Conservation (phyloP, 805 yeast genomes). For the Metschnikowia chrysomelidarum region DNA sequence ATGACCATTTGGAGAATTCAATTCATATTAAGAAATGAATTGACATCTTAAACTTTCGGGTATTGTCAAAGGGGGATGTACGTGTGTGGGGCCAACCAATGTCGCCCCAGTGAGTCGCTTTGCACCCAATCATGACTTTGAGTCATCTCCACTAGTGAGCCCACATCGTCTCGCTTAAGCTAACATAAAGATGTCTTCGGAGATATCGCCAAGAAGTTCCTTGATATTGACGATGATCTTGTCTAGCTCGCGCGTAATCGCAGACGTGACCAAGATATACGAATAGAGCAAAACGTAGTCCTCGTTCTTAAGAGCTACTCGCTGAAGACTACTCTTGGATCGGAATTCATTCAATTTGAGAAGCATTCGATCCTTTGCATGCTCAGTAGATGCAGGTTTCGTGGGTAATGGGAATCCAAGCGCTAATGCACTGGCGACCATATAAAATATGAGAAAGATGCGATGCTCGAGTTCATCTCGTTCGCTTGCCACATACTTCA, state of each 20-base stretch:
- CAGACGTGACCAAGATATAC: slow-evolving; percentile 67
- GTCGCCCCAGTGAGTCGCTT: too few relatives aligned
- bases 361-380: slow-evolving; percentile 67
- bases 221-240: slow-evolving; percentile 53
- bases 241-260: slow-evolving; percentile 64
- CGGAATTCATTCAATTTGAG: slow-evolving; percentile 63
- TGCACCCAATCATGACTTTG: too few relatives aligned
- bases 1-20: too few relatives aligned
- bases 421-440: slow-evolving; percentile 72
- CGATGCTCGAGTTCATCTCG: slow-evolving; percentile 69
- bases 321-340: slow-evolving; percentile 18
- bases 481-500: slow-evolving; percentile 54
- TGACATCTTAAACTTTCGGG: too few relatives aligned
- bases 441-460: slow-evolving; percentile 72
- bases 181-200: slow-evolving; percentile 57
- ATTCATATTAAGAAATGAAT: too few relatives aligned
- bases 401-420: slow-evolving; percentile 76
- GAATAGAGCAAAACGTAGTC: slow-evolving; percentile 78
- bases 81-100: too few relatives aligned
- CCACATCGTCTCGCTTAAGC: too few relatives aligned
- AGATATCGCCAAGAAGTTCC: slow-evolving; percentile 62
- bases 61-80: too few relatives aligned
- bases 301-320: slow-evolving; percentile 49
- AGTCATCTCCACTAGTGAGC: too few relatives aligned
- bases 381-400: slow-evolving; percentile 73